Conservation (phyloP, 169 alveolate genomes). For the Cryptosporidium meleagridis region DNA sequence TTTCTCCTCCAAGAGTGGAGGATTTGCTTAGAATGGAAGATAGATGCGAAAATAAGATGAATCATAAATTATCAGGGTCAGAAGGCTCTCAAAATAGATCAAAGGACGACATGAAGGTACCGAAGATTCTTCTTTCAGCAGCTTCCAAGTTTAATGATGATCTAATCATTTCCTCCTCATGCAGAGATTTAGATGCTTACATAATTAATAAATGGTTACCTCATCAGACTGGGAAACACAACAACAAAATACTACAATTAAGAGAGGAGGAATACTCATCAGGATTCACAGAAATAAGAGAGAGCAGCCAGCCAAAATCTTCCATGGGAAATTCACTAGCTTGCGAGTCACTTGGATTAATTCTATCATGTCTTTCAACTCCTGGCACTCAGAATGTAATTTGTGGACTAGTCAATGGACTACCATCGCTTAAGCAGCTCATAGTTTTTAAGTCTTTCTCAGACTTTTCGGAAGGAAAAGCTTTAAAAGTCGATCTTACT, state of each 20-base stretch:
- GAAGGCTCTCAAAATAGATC: not conserved
- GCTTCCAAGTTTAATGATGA: constrained; percentile 40
- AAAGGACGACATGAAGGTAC: not conserved
- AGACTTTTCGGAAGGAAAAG: constrained; percentile 29
- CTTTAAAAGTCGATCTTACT: not conserved
- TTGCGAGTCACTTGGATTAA: constrained; percentile 37
- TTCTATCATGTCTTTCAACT: constrained; percentile 23
- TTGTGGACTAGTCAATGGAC: constrained; percentile 11
- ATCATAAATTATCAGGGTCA: not conserved
- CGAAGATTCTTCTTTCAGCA: constrained; percentile 3
- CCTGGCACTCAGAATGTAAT: constrained; percentile 62
- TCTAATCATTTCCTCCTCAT: not conserved
- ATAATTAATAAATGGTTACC: not conserved
- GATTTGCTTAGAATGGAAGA: constrained; percentile 37
- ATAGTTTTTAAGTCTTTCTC: constrained; percentile 15
- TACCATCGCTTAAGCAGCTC: constrained; percentile 5
- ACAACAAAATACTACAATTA: not conserved
- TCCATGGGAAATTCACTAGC: not conserved
- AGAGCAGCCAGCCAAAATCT: not conserved
- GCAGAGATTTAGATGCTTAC: constrained; percentile 11
- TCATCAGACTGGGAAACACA: constrained; percentile 24
- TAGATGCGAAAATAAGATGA: not conserved
- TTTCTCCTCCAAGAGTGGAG: constrained; percentile 78
- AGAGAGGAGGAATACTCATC: constrained; percentile 9
- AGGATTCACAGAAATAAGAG: not conserved